Evolutionary conservation across 2,329 filamentous ascomycete genomes (phyloP).

Genomic region (Aspergillus luchuensis): DNA sequence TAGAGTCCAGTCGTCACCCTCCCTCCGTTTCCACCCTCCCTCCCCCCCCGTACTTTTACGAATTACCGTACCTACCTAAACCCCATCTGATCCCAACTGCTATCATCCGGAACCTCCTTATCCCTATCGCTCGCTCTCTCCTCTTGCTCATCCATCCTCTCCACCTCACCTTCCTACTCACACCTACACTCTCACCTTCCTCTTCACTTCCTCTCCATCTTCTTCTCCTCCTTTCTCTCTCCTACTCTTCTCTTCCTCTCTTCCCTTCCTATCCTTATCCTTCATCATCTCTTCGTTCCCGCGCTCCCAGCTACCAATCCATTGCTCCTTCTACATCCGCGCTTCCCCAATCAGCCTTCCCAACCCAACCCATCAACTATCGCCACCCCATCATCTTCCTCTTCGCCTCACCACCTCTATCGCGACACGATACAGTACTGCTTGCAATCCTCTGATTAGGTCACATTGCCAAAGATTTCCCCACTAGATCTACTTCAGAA

Average conservation of each 20-base stretch:
- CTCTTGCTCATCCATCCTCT: slow-evolving; percentile 12
- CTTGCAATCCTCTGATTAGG: slow-evolving; percentile 9
- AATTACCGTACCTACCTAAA: slow-evolving; percentile 1
- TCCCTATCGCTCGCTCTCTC: slow-evolving; percentile 5
- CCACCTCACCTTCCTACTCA: slow-evolving; percentile 15
- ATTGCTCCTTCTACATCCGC: slow-evolving; percentile 20
- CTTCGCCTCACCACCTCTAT: neutral
- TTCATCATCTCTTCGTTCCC: slow-evolving; percentile 17
- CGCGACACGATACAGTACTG: slow-evolving; percentile 12
- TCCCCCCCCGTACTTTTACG: neutral
- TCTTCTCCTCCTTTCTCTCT: slow-evolving; percentile 22
- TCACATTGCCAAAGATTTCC: slow-evolving; percentile 9
- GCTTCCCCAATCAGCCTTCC: slow-evolving; percentile 4
- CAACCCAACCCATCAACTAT: slow-evolving; percentile 6
- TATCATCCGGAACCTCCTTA: slow-evolving; percentile 16
- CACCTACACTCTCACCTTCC: slow-evolving; percentile 22
- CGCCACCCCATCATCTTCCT: slow-evolving; percentile 9
- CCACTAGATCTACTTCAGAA: slow-evolving; percentile 19
- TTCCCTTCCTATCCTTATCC: slow-evolving; percentile 18
- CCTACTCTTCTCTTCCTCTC: slow-evolving; percentile 17
- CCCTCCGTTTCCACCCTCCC: too few species aligned
- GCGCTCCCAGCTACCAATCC: slow-evolving; percentile 9
- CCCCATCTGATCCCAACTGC: slow-evolving; percentile 8
- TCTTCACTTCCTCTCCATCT: slow-evolving; percentile 21
- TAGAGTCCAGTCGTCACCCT: neutral